Conservation (phyloP, 2,329 filamentous ascomycete genomes). For the Sporothrix globosa region DNA sequence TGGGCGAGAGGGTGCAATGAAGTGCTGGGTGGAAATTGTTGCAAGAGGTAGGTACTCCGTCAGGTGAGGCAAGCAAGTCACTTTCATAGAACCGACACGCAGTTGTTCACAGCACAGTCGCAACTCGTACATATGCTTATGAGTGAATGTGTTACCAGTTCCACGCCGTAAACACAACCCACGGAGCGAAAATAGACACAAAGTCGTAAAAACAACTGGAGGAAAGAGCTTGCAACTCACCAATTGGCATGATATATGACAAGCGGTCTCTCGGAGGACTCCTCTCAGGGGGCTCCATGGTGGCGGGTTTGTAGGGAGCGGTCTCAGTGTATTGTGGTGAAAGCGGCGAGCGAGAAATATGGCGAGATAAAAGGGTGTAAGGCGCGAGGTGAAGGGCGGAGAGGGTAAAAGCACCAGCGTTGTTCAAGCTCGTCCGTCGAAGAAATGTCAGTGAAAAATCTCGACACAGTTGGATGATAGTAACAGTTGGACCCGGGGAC, state of each 20-base stretch:
- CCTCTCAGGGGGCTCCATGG: constrained; percentile 46
- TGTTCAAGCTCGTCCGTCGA: too few relatives aligned
- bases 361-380: background rate
- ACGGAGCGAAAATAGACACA: too few relatives aligned
- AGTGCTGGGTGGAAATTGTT: background rate
- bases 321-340: background rate
- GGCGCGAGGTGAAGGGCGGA: background rate
- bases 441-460: too few relatives aligned
- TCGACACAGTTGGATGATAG: background rate
- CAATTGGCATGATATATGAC: constrained; percentile 59
- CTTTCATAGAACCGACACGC: constrained; percentile 19
- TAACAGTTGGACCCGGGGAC: background rate
- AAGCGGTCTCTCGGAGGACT: constrained; percentile 52
- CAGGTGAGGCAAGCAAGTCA: constrained; percentile 2
- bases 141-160: background rate
- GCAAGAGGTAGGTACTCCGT: background rate
- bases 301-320: background rate
- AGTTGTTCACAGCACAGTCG: background rate
- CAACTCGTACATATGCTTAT: background rate
- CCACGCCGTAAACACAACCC: too few relatives aligned
- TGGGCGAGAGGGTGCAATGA: constrained; percentile 32
- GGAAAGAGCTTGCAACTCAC: constrained; percentile 47
- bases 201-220: background rate
- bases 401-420: too few relatives aligned
- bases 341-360: background rate